Base-by-base conservation (phyloP, 208 protist genomes). In the Spongospora subterranea region DNA sequence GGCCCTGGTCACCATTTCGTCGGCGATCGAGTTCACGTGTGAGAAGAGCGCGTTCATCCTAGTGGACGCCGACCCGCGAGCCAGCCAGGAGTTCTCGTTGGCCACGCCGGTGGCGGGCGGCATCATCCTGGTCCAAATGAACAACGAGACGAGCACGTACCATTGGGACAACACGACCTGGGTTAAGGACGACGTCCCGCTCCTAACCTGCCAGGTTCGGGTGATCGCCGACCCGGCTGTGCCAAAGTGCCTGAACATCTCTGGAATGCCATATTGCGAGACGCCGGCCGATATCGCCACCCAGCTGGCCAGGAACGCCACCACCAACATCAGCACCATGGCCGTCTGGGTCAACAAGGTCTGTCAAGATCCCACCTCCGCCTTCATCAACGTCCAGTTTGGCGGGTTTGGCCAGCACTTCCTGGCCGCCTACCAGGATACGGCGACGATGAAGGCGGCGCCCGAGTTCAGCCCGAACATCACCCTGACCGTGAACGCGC, bases 401-500 rank as follows among this genome's bases (percentile, higher is more conserved):
- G 71, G 71, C 35, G 13, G 35, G 71, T 43, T 39, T n/a, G 71
- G 71, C 35, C 11, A 6, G 17, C 71, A 43, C 35, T 82, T 82
- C 71, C 71, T 82, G 71, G 40, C 71, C n/a, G 71, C 71, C 6
- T 82, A 82, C 71, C 35, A 35, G 35, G 35, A 6, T 6, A 20
- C n/a, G 40, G 17, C 6, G 71, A 6, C 6, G 35, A 20, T 82
- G 71, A 6, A 82, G 40, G 13, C 6, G 17, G 6, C n/a, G 6
- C n/a, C 71, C 11, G 71, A 82, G n/a, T 82, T 40, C 71, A 82
- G 40, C 71, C n/a, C 6, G 35, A 82, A 82, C n/a, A 82, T 82
- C 71, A 82, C 71, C 35, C 35, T 20, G 71, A 20, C 35, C 11
- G n/a, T 43, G 35, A 82, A 82, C 71, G 35, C 6, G 6, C 50